Evolutionary conservation across 768 basidiomycete species (phyloP), one percentile per base, ranked within the genome.

Genomic region (Scleroderma bovista): DNA sequence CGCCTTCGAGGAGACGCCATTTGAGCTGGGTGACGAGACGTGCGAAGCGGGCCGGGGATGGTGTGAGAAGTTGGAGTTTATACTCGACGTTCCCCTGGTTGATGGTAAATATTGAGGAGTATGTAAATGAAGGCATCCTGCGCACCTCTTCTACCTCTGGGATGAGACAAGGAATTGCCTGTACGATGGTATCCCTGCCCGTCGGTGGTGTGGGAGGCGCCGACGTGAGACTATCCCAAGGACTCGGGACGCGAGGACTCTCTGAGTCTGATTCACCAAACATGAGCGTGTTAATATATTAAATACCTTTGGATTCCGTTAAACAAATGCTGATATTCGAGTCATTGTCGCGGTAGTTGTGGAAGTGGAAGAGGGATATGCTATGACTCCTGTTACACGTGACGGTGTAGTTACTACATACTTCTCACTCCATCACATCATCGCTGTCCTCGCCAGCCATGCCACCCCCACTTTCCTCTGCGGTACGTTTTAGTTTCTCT

Each of bases 21-120:
- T 95, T 93, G 68, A 96, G 81, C 69, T 97, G 94, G 0, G 94
- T 97, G 48, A 93, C 88, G 19, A 98, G 84, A 52, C 85, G 81
- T 3, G 80, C 77, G 57, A 91, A 90, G 42, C 89, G 88, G 4
- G 81, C 75, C 0, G 81, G 79, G 13, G 87, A 76, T 0, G 93
- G 90, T 44, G 82, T 75, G 36, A 93, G 78, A 19, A 95, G 83
- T 64, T 93, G 90, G 31, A 95, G 79, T 68, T 96, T 96, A 74
- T 96, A 96, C 68, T 96, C 93, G 51, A 96, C 83, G 60, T 93
- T 93, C 9, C 93, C 93, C 68, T 87, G 73, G 19, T 22, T 37
- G 8, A 19, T 20, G 10, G 31, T 26, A n/a, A 17, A 31, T 15
- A 20, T 20, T 40, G 19, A 17, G 22, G 32, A 16, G 12, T 3